phyloP scores from a whole-genome alignment of 1,284 basidiomycete species.

The Somion occarium region DNA sequence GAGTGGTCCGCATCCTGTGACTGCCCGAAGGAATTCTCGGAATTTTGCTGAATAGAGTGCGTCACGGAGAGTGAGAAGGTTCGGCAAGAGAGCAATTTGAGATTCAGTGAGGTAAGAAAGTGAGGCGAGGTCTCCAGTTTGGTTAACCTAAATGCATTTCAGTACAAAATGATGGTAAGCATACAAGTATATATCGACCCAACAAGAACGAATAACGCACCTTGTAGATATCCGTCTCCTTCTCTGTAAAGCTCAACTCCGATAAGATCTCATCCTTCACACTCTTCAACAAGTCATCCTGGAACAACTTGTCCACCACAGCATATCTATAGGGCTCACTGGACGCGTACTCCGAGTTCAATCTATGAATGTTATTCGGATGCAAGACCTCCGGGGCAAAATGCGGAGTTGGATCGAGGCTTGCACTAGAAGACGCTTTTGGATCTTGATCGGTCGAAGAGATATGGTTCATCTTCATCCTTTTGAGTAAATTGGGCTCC shows the following conservation, averaged over 20 bases:
- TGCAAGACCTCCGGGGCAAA: conserved; percentile 58
- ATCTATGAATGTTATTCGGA: conserved; percentile 45
- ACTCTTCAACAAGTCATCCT: conserved; percentile 72
- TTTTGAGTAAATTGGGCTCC: conserved; percentile 25
- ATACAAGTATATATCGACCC: not conserved
- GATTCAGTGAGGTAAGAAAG: conserved; percentile 77
- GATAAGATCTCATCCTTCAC: conserved; percentile 81
- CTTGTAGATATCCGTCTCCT: conserved; percentile 99
- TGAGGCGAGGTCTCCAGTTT: conserved; percentile 96
- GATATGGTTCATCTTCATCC: conserved; percentile 29
- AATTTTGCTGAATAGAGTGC: conserved; percentile 89
- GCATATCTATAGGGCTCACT: conserved; percentile 83
- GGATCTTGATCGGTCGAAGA: conserved; percentile 10
- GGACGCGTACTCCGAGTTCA: conserved; percentile 52
- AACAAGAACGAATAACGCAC: conserved; percentile 34
- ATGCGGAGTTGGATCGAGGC: conserved; percentile 29
- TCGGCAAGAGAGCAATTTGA: conserved; percentile 77
- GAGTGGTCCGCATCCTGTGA: conserved; percentile 92
- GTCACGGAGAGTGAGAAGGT: conserved; percentile 80
- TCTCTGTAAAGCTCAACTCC: conserved; percentile 90
- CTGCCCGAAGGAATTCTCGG: conserved; percentile 78
- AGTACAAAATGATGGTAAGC: not conserved
- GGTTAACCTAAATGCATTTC: conserved; percentile 68
- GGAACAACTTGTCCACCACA: conserved; percentile 79
- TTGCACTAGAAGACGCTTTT: not conserved